Evolutionary conservation across 495 filamentous ascomycete species (phyloP).

Genomic region (Penicillium maclennaniae): DNA sequence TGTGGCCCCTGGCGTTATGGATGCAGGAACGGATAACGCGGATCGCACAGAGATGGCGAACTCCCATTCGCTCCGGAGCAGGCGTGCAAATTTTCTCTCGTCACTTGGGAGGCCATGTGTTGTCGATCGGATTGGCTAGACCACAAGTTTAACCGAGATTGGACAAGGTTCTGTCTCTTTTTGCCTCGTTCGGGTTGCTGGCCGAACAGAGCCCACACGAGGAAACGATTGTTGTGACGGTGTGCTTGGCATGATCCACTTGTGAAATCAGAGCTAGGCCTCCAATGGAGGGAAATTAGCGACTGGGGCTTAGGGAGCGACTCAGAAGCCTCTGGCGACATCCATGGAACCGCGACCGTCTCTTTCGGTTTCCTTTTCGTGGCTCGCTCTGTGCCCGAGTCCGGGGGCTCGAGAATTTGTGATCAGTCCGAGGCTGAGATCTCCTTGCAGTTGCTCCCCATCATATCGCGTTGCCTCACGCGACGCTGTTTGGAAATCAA

Average conservation of each 20-base stretch:
- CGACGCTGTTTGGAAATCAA: background rate
- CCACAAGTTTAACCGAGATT: conserved; percentile 13
- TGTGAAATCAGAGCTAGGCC: too few relatives aligned
- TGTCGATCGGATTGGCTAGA: conserved; percentile 13
- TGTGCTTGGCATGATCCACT: background rate
- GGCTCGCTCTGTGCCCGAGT: conserved; percentile 2
- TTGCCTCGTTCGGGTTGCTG: conserved; percentile 11
- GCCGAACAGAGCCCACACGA: conserved; percentile 2
- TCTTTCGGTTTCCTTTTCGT: conserved; percentile 5
- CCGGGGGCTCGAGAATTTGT: conserved; percentile 12
- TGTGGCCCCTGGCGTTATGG: conserved; percentile 21
- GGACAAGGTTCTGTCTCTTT: conserved; percentile 3
- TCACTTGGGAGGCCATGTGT: background rate
- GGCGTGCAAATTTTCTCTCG: background rate
- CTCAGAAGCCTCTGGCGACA: conserved; percentile 13
- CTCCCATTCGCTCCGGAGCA: conserved; percentile 9
- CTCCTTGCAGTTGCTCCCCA: conserved; percentile 1
- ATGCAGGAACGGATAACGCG: conserved; percentile 20
- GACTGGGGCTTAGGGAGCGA: background rate
- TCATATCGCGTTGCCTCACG: background rate
- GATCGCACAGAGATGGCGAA: conserved; percentile 9
- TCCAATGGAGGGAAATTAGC: background rate
- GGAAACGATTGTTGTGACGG: background rate
- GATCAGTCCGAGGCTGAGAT: conserved; percentile 2
- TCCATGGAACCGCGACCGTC: conserved; percentile 17